Evolutionary conservation across 768 basidiomycete genomes (phyloP), one percentile per base, ranked within the genome.

Genomic region (Naganishia kalamii): DNA sequence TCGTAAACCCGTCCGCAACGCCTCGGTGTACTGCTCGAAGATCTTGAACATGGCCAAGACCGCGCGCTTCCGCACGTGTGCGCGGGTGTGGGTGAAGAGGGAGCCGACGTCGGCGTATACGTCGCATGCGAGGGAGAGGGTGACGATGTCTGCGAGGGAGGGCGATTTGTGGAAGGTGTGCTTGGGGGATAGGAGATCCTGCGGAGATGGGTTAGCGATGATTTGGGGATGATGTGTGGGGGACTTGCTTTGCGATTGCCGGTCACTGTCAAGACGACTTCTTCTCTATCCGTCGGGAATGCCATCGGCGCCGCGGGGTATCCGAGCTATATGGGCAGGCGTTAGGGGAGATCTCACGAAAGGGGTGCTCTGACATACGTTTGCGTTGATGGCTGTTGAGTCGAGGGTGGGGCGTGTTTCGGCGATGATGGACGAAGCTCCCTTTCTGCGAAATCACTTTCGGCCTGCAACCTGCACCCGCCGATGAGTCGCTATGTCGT

Each of bases 181-280:
- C 81, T 51, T 89, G 88, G 80, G 85, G 52, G 90, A 88, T 63
- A 82, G 84, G 71, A 96, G 79, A 72, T 96, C 92, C 92, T 93
- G 64, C 19, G 63, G 0, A 70, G 69, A 13, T 70, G 68, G 3
- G 71, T 73, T 4, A 74, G 61, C 25, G 70, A 67, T 4, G 74
- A 73, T 65, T 41, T 71, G 70, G 12, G 77, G 73, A 17, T 78
- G 63, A 15, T 70, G 69, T 12, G 46, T 0, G 43, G 25, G 21
- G 41, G 19, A 48, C 66, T 23, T 49, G 72, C 75, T 69, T 78
- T 78, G 65, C 76, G 75, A 60, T 78, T 76, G 0, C 77, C 77
- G 61, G 98, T 99, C 10, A 94, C 96, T 3, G 94, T 96, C 50
- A 98, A 83, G 84, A 99, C 96, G 23, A 98, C 85, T 25, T 98